Base-by-base conservation (phyloP, 1,284 basidiomycete genomes). In the Entoloma clypeatum region DNA sequence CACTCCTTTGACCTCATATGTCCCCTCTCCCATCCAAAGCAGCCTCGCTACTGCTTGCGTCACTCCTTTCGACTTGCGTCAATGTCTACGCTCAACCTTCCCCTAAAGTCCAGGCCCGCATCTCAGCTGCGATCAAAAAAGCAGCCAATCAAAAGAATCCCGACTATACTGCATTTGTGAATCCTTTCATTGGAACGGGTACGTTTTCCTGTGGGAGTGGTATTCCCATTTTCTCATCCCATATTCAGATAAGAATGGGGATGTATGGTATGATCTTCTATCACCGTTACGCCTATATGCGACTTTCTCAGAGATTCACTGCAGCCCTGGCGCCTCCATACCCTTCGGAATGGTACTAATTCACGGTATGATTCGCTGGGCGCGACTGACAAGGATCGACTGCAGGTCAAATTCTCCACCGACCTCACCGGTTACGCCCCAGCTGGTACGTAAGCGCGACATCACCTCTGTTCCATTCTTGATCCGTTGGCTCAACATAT, bases 391-490 rank as follows among this genome's bases (percentile, higher is more conserved):
- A n/a, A n/a, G n/a, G 7, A 13, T 36, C 19, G 13, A 23, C 24
- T 37, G 11, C 46, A 82, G 79, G 79, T 72, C 42, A 83, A 83
- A 61, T 75, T 84, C 55, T 72, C 77, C 2, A 79, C 79, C 28
- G 81, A 83, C 55, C 65, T 83, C 57, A 83, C 80, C 39, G 80
- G 80, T 42, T 83, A 83, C 59, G 80, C 81, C 7, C 81, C 81
- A 38, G 80, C 80, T 43, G 79, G 79, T 79, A 54, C 17, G 44
- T 50, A 5, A 25, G n/a, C n/a, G n/a, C 22, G 28, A n/a, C 26
- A 24, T 31, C 7, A 13, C n/a, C n/a, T n/a, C n/a, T n/a, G n/a
- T n/a, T n/a, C n/a, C n/a, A n/a, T n/a, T n/a, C n/a, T n/a, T n/a
- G n/a, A n/a, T n/a, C n/a, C n/a, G n/a, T n/a, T n/a, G n/a, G n/a